Conservation (phyloP, 768 basidiomycete genomes). For the Mycena leptocephala region DNA sequence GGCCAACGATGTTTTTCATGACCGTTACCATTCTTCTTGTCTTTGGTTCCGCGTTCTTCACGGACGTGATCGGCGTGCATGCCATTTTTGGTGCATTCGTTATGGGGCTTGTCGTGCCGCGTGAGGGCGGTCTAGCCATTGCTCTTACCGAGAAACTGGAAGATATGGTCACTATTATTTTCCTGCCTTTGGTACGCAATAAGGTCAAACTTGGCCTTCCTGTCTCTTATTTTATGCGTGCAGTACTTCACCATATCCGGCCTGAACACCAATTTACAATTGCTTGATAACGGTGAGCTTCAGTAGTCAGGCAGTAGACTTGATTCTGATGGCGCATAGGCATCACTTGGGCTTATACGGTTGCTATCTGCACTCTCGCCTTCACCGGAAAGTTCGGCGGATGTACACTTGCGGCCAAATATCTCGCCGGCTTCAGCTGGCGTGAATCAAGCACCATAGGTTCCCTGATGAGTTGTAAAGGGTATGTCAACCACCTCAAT, state of each 20-base stretch:
- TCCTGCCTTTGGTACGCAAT: slow-evolving; percentile 84
- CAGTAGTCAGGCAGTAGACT: background rate
- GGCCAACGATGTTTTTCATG: slow-evolving; percentile 93
- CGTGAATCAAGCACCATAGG: slow-evolving; percentile 91
- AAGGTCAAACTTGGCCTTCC: background rate
- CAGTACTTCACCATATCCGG: slow-evolving; percentile 96
- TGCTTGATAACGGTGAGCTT: slow-evolving; percentile 80
- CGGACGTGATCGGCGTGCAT: slow-evolving; percentile 93
- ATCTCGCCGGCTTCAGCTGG: slow-evolving; percentile 81
- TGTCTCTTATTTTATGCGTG: slow-evolving; percentile 43
- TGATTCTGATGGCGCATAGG: slow-evolving; percentile 52
- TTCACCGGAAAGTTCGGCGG: slow-evolving; percentile 94
- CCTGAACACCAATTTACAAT: slow-evolving; percentile 88
- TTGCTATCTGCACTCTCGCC: slow-evolving; percentile 84
- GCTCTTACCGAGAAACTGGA: slow-evolving; percentile 96
- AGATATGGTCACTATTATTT: slow-evolving; percentile 93
- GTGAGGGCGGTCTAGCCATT: slow-evolving; percentile 90
- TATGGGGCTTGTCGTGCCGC: slow-evolving; percentile 86
- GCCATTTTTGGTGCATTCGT: slow-evolving; percentile 95
- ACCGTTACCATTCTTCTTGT: slow-evolving; percentile 84
- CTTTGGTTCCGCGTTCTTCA: slow-evolving; percentile 93
- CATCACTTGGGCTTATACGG: slow-evolving; percentile 90
- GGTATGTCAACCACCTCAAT: slow-evolving; percentile 60
- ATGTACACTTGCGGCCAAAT: slow-evolving; percentile 79
- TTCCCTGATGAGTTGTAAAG: slow-evolving; percentile 96